phyloP scores from a whole-genome alignment of 176 grass and related monocot species.

The Leersia perrieri region DNA sequence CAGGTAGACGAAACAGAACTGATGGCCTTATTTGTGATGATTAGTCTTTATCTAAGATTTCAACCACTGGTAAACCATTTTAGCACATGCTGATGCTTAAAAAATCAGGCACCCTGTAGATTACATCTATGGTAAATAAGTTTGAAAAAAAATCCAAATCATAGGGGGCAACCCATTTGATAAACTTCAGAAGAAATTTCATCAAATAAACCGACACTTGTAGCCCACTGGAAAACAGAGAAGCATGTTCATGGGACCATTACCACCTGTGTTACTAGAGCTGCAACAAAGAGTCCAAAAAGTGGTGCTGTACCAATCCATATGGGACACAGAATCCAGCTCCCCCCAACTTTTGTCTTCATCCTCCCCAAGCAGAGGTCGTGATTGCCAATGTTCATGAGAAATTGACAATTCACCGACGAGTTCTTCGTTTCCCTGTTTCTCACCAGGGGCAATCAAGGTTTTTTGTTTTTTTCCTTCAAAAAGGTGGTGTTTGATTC shows the following conservation, averaged over 20 bases:
- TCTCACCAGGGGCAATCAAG: not conserved
- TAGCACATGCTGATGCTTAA: not conserved
- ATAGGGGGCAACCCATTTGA: not conserved
- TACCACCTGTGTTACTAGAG: not conserved
- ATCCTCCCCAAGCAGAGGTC: not conserved
- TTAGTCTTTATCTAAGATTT: not conserved
- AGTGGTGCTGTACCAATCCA: not conserved
- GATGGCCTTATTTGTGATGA: not conserved
- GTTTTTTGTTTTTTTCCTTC: no score
- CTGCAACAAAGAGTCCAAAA: conserved; percentile 25
- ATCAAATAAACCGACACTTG: conserved; percentile 8
- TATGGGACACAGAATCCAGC: conserved; percentile 26
- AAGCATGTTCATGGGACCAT: not conserved
- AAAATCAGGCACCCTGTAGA: not conserved
- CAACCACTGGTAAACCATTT: not conserved
- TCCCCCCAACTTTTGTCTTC: conserved; percentile 14
- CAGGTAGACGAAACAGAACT: not conserved
- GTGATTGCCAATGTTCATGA: not conserved
- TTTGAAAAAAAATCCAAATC: not conserved
- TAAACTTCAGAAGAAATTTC: not conserved
- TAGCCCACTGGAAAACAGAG: conserved; percentile 1
- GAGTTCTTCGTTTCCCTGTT: not conserved
- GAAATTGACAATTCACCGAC: not conserved
- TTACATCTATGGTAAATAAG: not conserved
- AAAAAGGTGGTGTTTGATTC: no score